A percentile compares a stretch with the other conserved stretches of the same genome.
Evolutionary conservation across 805 yeast genomes (phyloP).

Genomic region (Tetrapisispora phaffii): DNA sequence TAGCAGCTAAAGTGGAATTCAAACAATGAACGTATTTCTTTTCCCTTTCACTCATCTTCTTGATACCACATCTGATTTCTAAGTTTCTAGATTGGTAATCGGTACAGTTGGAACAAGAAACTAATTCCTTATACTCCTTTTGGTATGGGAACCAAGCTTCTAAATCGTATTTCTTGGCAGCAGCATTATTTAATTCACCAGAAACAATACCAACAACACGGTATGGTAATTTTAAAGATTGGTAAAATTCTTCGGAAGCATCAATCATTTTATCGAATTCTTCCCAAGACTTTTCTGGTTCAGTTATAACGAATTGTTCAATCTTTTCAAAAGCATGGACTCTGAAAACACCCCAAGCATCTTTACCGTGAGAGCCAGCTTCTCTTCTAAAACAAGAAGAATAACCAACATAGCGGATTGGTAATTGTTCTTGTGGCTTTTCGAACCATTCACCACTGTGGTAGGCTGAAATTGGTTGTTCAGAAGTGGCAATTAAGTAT

Average conservation of each 20-base stretch:
- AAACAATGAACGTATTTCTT: slow-evolving; percentile 98
- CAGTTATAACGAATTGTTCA: slow-evolving; percentile 91
- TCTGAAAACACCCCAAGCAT: slow-evolving; percentile 99
- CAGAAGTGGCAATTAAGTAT: slow-evolving; percentile 95
- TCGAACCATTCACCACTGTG: slow-evolving; percentile 98
- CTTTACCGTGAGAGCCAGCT: slow-evolving; percentile 98
- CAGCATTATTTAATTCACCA: slow-evolving; percentile 97
- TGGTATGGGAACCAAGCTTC: slow-evolving; percentile 99
- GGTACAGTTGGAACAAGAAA: slow-evolving; percentile 97
- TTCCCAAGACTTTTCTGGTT: slow-evolving; percentile 96
- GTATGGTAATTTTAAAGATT: slow-evolving; percentile 86
- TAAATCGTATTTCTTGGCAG: slow-evolving; percentile 96
- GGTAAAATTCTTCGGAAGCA: slow-evolving; percentile 83
- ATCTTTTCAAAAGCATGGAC: slow-evolving; percentile 97
- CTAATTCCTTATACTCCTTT: slow-evolving; percentile 95
- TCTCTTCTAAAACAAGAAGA: slow-evolving; percentile 98
- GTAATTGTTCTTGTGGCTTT: slow-evolving; percentile 92
- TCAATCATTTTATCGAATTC: slow-evolving; percentile 95
- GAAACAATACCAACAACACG: slow-evolving; percentile 96
- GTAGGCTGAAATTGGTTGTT: slow-evolving; percentile 97
- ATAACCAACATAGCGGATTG: slow-evolving; percentile 94
- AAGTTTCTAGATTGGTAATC: slow-evolving; percentile 98
- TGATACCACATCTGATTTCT: slow-evolving; percentile 97
- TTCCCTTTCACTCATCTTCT: slow-evolving; percentile 87
- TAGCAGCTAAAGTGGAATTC: slow-evolving; percentile 94